Base-by-base conservation (phyloP, 108 stramenopile genomes). In the Cyclotella choctawhatcheeana region DNA sequence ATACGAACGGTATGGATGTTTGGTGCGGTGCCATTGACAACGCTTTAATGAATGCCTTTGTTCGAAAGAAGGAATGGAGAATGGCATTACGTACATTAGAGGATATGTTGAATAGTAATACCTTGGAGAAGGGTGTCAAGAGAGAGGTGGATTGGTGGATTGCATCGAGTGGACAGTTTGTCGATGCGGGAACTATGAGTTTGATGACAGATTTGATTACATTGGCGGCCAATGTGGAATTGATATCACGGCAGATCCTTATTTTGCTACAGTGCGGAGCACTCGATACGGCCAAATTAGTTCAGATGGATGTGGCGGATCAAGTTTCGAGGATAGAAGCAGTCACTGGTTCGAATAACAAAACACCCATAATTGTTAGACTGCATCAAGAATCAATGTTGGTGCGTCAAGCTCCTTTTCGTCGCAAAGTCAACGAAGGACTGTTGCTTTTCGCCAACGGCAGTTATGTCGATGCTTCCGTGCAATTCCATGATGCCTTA, bases 241-340 rank as follows among this genome's bases (percentile, higher is more conserved):
- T 96, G 31, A 73, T 82, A 4, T 90, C 85, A 4, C 76, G 93
- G n/a, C 91, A 95, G 77, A 90, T 91, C 2, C 79, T 89, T 14
- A 83, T 94, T 55, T 68, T 97, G 7, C 70, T 97, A 51, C 95
- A 97, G 61, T 51, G 69, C 5, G 95, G 97, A 14, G 93, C 85
- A 58, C 27, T 69, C 7, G 80, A 82, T 48, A 91, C 90, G 3
- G 80, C 81, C 21, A 55, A 77, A 45, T 26, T 79, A 14, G 89
- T 93, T 74, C 74, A 87, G 48, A 26, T n/a, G 16, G 72, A 53
- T 17, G 63, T 77, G 12, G 76, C 64, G 6, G 33, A 64, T 22
- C 48, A 67, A 24, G 65, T 48, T 24, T 18, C 55, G 34, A 32
- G 66, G 31, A 44, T 71, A 4, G 27, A 59, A 12, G 50, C 43